Evolutionary conservation across 2,329 filamentous ascomycete species (phyloP), one percentile per base, ranked within the genome.

Genomic region (Simplicillium sp.): DNA sequence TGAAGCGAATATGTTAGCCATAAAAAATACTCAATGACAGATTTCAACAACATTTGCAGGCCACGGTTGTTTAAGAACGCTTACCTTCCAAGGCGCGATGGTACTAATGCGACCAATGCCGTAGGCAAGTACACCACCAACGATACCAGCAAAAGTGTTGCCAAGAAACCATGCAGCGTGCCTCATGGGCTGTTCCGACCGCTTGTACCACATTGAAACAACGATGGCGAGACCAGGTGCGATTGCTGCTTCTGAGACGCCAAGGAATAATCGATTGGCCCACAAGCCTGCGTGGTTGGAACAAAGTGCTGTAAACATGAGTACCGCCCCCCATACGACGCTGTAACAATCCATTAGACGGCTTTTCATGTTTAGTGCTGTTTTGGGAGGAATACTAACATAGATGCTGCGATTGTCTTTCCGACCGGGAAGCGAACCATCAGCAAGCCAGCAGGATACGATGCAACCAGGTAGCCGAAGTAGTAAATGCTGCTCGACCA

Each of bases 161-260:
- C 56, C 56, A 13, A 60, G 44, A 36, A 58, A 62, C 56, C 57
- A 62, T 8, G 54, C 42, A 3, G 51, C 57, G 29, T 57, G 53
- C 3, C 58, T 54, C 9, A 57, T 44, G 5, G 56, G 54, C 35
- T 50, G 45, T 44, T 53, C 49, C 16, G 44, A 32, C 37, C 47
- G 45, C 41, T 49, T 72, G 45, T 74, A 76, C 69, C 69, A 75
- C 7, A 67, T 71, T 3, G 64, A 64, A 1, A 69, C 73, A 46
- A 77, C 60, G 47, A 72, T 66, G 56, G 75, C 70, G 40, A 75
- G 69, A 2, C 65, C 66, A 0, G 75, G 74, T 0, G 65, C 67
- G 36, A 75, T 64, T n/a, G 65, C 66, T 2, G 73, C 70, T 52
- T 78, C 74, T 2, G 67, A 65, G 20, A 69, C 61, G 8, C 75